A percentile compares a stretch with the other conserved stretches of the same genome.
Evolutionary conservation across 2,329 filamentous ascomycete genomes (phyloP).

Genomic region (Aureobasidium uvarum): DNA sequence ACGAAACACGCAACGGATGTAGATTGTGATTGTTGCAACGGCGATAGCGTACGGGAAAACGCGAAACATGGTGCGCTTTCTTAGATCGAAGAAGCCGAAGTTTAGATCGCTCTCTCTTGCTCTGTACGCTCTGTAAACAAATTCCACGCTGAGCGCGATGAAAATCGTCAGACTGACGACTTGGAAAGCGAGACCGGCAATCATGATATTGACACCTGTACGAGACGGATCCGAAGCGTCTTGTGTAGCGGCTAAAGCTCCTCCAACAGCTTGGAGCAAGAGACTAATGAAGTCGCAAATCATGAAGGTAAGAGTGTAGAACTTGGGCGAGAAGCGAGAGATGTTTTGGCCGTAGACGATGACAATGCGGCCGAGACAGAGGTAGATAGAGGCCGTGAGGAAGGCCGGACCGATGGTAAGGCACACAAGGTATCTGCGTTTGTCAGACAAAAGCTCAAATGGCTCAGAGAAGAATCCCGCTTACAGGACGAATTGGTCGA

Average conservation of each 20-base stretch:
- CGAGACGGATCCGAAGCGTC: slow-evolving; percentile 43
- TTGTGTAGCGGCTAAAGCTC: slow-evolving; percentile 55
- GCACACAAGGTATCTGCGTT: slow-evolving; percentile 52
- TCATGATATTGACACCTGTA: slow-evolving; percentile 54
- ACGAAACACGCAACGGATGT: slow-evolving; percentile 51
- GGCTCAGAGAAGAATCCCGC: slow-evolving; percentile 23
- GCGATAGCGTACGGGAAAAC: slow-evolving; percentile 34
- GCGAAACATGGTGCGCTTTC: slow-evolving; percentile 25
- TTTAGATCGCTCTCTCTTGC: slow-evolving; percentile 18
- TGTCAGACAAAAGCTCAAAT: neutral
- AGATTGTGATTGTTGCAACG: slow-evolving; percentile 47
- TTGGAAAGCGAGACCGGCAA: slow-evolving; percentile 57
- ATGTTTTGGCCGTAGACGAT: slow-evolving; percentile 48
- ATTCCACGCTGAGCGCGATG: slow-evolving; percentile 40
- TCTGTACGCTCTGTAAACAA: slow-evolving; percentile 27
- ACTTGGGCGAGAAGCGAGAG: slow-evolving; percentile 29
- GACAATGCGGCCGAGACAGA: slow-evolving; percentile 58
- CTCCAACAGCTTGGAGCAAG: slow-evolving; percentile 57
- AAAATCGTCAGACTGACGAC: slow-evolving; percentile 53
- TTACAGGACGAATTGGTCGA: slow-evolving; percentile 53
- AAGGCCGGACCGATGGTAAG: slow-evolving; percentile 59
- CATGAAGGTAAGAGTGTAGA: slow-evolving; percentile 56
- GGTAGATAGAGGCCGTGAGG: slow-evolving; percentile 55
- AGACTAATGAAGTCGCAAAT: slow-evolving; percentile 56
- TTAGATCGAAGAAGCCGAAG: slow-evolving; percentile 14